phyloP scores from a whole-genome alignment of 257 asterid species.

The Penstemon davidsonii region DNA sequence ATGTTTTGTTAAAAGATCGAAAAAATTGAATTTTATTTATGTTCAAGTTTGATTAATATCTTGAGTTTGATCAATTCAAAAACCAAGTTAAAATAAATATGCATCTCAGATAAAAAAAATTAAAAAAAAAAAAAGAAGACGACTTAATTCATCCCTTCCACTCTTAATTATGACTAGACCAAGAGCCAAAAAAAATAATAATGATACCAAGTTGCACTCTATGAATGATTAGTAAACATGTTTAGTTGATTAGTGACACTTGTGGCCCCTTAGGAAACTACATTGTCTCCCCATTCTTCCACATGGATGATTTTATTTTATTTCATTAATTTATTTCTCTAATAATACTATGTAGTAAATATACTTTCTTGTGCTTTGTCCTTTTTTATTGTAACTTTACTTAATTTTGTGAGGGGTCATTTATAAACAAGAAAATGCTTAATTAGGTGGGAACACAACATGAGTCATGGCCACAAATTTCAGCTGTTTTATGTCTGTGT shows the following conservation, averaged over 20 bases:
- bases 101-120: too few species aligned
- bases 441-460: slow-evolving; percentile 30
- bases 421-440: slow-evolving; percentile 18
- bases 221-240: slow-evolving; percentile 36
- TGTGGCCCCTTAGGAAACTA: slow-evolving; percentile 35
- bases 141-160: too few species aligned
- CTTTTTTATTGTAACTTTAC: not conserved
- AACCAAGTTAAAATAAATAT: too few species aligned
- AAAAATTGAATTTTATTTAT: too few species aligned
- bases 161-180: slow-evolving; percentile 22
- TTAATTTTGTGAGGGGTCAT: not conserved
- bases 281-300: slow-evolving; percentile 30
- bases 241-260: slow-evolving; percentile 39
- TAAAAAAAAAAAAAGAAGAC: too few species aligned
- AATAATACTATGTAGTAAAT: not conserved
- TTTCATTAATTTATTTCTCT: not conserved
- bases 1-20: too few species aligned
- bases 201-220: slow-evolving; percentile 38
- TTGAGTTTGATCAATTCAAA: too few species aligned
- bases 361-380: slow-evolving; percentile 22
- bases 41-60: too few species aligned
- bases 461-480: slow-evolving; percentile 31
- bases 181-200: slow-evolving; percentile 15
- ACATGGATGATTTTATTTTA: slow-evolving; percentile 3
- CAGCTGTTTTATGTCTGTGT: slow-evolving; percentile 28